Conservation (phyloP, 2,329 filamentous ascomycete species). For the Sordariomycetes sp. region DNA sequence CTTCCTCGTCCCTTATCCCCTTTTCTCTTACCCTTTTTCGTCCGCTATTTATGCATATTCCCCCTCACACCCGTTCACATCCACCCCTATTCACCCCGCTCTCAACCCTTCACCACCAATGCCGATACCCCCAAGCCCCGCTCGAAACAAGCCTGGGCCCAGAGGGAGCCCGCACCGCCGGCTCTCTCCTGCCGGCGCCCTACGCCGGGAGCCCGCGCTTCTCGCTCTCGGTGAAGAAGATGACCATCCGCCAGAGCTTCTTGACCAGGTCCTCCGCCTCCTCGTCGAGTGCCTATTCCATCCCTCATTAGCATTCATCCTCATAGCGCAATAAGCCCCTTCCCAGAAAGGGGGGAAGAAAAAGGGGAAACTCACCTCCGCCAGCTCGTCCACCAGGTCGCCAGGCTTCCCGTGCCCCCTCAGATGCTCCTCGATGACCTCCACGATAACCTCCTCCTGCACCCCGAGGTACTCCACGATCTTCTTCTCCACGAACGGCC, state of each 20-base stretch:
- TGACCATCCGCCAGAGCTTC: constrained; percentile 97
- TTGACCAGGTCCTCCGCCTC: constrained; percentile 89
- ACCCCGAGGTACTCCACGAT: constrained; percentile 94
- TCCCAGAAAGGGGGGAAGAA: neutral
- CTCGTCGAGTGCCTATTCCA: constrained; percentile 69
- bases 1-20: too few species aligned
- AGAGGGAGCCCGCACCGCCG: neutral
- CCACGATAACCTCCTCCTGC: constrained; percentile 90
- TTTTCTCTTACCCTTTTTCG: too few species aligned
- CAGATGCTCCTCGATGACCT: constrained; percentile 82
- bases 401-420: constrained; percentile 64
- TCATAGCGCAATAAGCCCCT: neutral
- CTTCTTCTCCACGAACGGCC: constrained; percentile 96
- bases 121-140: too few species aligned
- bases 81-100: too few species aligned
- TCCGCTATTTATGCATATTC: too few species aligned
- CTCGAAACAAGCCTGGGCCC: neutral
- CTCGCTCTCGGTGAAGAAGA: constrained; percentile 94
- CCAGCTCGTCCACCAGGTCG: constrained; percentile 73
- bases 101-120: too few species aligned
- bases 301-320: neutral
- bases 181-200: neutral
- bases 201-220: constrained; percentile 72
- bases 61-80: too few species aligned
- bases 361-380: constrained; percentile 51